A percentile compares a stretch with the other conserved stretches of the same genome.
Evolutionary conservation across 129 eudicot species (phyloP).

Genomic region (Centrapalus pauciflorus): DNA sequence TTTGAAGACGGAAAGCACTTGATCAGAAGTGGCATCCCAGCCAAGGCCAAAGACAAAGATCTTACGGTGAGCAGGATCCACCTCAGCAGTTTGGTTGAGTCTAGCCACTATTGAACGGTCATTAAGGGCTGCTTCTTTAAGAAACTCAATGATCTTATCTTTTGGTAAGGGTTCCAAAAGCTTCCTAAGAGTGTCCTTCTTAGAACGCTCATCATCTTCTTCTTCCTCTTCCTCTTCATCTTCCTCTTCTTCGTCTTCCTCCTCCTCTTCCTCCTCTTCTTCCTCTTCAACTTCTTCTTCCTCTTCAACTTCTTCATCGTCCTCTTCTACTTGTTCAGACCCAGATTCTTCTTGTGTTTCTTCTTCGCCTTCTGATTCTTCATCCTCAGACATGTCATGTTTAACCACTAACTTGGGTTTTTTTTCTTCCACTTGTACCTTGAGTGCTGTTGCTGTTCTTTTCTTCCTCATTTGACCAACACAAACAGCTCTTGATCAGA

Average conservation of each 20-base stretch:
- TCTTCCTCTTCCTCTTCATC: conserved; percentile 12
- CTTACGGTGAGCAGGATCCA: conserved; percentile 75
- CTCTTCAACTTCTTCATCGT: conserved; percentile 13
- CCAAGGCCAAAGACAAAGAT: conserved; percentile 70
- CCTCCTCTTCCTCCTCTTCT: conserved; percentile 30
- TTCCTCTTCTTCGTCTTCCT: conserved; percentile 23
- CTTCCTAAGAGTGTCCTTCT: conserved; percentile 45
- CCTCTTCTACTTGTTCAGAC: conserved; percentile 6
- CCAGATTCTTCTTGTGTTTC: conserved; percentile 12
- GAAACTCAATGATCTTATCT: conserved; percentile 52
- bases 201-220: conserved; percentile 44
- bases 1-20: conserved; percentile 45
- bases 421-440: conserved; percentile 30
- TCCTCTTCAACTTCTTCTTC: conserved; percentile 13
- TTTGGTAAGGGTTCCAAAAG: conserved; percentile 69
- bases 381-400: conserved; percentile 33
- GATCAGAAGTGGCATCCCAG: conserved; percentile 78
- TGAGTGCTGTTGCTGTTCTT: conserved; percentile 25
- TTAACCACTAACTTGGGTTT: conserved; percentile 26
- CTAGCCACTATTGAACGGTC: conserved; percentile 32
- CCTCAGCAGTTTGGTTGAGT: conserved; percentile 52
- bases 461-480: conserved; percentile 32
- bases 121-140: conserved; percentile 47
- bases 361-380: conserved; percentile 21
- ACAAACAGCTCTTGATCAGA: background rate